Conservation (phyloP, 371 early-diverging fungal species). For the Saksenaea oblongispora region DNA sequence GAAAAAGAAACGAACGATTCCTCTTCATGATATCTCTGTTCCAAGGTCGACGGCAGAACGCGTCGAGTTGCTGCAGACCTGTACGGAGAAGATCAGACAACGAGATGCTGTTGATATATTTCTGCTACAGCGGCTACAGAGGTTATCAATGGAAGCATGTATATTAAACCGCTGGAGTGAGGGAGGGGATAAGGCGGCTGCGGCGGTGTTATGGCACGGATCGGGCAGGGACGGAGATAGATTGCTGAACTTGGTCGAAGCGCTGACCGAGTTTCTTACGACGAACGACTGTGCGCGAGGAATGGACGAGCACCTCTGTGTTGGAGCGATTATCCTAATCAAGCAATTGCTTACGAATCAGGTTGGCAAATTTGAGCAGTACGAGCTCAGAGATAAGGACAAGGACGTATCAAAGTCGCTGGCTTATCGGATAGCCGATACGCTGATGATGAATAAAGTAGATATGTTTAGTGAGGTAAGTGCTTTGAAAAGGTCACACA, state of each 20-base stretch:
- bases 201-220: neutral
- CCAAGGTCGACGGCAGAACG: neutral
- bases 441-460: neutral
- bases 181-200: neutral
- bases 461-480: neutral
- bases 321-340: constrained; percentile 2
- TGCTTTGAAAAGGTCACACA: neutral
- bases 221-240: neutral
- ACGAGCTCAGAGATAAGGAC: neutral
- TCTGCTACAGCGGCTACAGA: neutral
- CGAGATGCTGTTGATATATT: neutral
- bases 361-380: constrained; percentile 6
- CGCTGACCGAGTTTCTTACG: neutral
- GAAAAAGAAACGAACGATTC: neutral
- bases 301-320: neutral
- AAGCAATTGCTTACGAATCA: constrained; percentile 11
- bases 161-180: neutral
- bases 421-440: constrained; percentile 5
- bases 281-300: neutral
- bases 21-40: neutral
- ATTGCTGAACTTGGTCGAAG: neutral
- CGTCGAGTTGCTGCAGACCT: neutral
- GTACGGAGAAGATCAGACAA: neutral
- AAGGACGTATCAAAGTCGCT: neutral
- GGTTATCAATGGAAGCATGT: neutral